These are phyloP conservation scores for Xylaria sp. DNA, from an alignment of 2,329 filamentous ascomycete genomes.

Conservation along the genomic window DNA sequence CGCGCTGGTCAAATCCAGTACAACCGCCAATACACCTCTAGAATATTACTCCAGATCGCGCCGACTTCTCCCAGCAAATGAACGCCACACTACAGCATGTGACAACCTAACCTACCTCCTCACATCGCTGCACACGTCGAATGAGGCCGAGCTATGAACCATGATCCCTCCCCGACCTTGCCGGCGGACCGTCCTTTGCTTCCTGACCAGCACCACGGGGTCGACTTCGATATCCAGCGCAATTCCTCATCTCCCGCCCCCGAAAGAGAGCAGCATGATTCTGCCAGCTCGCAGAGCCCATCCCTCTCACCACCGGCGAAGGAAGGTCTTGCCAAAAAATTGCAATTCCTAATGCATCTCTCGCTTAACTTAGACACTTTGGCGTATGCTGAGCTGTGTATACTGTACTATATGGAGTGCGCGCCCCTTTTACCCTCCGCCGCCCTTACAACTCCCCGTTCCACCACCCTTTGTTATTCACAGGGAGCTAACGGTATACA, in stretches of 20 bases:
- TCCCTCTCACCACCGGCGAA: constrained; percentile 49
- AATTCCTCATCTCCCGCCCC: constrained; percentile 27
- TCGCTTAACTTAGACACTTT: constrained; percentile 71
- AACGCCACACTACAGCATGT: constrained; percentile 49
- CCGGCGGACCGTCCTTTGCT: constrained; percentile 51
- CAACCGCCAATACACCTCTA: not conserved
- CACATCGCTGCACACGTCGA: constrained; percentile 50
- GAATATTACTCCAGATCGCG: constrained; percentile 9
- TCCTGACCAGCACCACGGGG: constrained; percentile 41
- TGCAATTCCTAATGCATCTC: constrained; percentile 69
- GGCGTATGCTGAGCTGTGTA: constrained; percentile 72
- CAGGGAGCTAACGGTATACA: constrained; percentile 26
- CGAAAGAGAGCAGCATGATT: constrained; percentile 35
- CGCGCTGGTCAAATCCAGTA: not conserved
- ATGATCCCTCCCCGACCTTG: constrained; percentile 58
- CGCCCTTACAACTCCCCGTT: not conserved
- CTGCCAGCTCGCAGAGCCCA: constrained; percentile 38
- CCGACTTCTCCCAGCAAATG: constrained; percentile 34
- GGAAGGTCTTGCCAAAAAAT: constrained; percentile 63
- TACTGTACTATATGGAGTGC: constrained; percentile 78
- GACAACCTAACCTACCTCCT: constrained; percentile 42
- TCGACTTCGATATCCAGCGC: constrained; percentile 35
- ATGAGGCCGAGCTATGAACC: constrained; percentile 59
- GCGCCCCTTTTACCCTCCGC: constrained; percentile 41
- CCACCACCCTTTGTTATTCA: not conserved